A percentile compares a stretch with the other conserved stretches of the same genome.
Conservation (phyloP, 2,329 filamentous ascomycete genomes). For the Verticillium zaregamsianum region DNA sequence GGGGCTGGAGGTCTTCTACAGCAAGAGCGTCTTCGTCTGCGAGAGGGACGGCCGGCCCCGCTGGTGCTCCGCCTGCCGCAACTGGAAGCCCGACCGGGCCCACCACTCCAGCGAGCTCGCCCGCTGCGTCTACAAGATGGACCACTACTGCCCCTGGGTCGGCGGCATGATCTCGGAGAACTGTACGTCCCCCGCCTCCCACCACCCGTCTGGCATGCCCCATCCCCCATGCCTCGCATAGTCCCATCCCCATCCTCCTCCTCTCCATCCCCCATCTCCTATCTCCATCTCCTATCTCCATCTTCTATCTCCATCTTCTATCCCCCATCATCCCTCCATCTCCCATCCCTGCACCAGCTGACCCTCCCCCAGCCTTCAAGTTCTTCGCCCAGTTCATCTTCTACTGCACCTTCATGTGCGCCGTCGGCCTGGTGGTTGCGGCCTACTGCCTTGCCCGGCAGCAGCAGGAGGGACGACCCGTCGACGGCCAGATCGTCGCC, state of each 20-base stretch:
- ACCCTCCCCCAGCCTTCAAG: slow-evolving; percentile 60
- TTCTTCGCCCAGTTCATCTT: slow-evolving; percentile 86
- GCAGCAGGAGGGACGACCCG: slow-evolving; percentile 28
- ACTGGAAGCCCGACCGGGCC: slow-evolving; percentile 83
- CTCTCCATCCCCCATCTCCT: too few species aligned
- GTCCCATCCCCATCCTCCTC: background rate
- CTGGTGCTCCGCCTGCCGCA: slow-evolving; percentile 80
- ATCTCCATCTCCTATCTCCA: too few species aligned
- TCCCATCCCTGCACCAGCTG: background rate
- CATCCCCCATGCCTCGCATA: background rate
- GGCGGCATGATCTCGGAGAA: slow-evolving; percentile 87
- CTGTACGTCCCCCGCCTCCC: slow-evolving; percentile 35
- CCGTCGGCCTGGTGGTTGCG: slow-evolving; percentile 58
- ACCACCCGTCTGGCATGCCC: background rate
- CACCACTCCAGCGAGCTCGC: slow-evolving; percentile 83
- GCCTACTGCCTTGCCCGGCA: slow-evolving; percentile 60
- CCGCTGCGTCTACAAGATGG: slow-evolving; percentile 84
- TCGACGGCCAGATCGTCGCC: slow-evolving; percentile 61
- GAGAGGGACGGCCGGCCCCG: slow-evolving; percentile 77
- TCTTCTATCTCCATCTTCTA: background rate
- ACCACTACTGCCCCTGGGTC: slow-evolving; percentile 97
- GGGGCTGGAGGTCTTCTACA: slow-evolving; percentile 73
- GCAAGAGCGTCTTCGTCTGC: slow-evolving; percentile 78
- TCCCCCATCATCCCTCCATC: background rate
- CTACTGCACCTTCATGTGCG: slow-evolving; percentile 67